These are phyloP conservation scores for Penicillium sp. DNA, from an alignment of 2,329 filamentous ascomycete genomes.

Conservation along the genomic window DNA sequence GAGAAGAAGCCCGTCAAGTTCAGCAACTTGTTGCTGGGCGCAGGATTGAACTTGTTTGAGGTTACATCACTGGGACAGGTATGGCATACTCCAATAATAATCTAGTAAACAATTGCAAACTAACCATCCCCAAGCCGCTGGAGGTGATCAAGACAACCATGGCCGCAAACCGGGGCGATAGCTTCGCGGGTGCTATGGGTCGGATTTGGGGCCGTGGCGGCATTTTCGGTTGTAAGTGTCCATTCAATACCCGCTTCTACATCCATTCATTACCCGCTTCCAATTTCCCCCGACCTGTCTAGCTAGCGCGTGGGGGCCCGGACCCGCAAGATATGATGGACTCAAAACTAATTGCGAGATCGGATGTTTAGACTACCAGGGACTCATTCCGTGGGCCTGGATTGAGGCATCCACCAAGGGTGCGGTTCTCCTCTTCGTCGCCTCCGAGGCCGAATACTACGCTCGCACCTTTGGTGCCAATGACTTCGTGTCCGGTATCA, in stretches of 20 bases:
- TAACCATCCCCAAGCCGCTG: constrained; percentile 63
- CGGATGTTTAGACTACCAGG: constrained; percentile 78
- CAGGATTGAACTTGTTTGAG: constrained; percentile 94
- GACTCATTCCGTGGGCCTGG: constrained; percentile 99
- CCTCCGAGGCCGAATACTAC: constrained; percentile 95
- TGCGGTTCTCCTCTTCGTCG: constrained; percentile 97
- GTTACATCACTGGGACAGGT: constrained; percentile 68
- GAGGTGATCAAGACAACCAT: constrained; percentile 99
- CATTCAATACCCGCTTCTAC: constrained; percentile 4
- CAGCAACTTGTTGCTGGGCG: constrained; percentile 93
- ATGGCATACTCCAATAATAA: constrained; percentile 16
- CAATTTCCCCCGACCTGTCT: constrained; percentile 18
- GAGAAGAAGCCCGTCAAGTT: constrained; percentile 99
- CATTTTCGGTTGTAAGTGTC: constrained; percentile 78
- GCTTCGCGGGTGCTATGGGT: constrained; percentile 74
- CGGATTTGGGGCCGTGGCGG: constrained; percentile 94
- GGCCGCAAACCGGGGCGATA: constrained; percentile 91
- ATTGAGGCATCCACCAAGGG: constrained; percentile 99
- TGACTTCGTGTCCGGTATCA: constrained; percentile 85
- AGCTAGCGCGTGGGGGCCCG: constrained; percentile 11
- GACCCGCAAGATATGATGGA: constrained; percentile 14
- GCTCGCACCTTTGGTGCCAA: constrained; percentile 77
- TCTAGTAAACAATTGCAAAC: background rate
- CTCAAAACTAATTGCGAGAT: constrained; percentile 12
- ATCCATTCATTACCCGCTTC: constrained; percentile 3